These are phyloP conservation scores for Ochromonas danica DNA, from an alignment of 108 stramenopile genomes.

Conservation along the genomic window DNA sequence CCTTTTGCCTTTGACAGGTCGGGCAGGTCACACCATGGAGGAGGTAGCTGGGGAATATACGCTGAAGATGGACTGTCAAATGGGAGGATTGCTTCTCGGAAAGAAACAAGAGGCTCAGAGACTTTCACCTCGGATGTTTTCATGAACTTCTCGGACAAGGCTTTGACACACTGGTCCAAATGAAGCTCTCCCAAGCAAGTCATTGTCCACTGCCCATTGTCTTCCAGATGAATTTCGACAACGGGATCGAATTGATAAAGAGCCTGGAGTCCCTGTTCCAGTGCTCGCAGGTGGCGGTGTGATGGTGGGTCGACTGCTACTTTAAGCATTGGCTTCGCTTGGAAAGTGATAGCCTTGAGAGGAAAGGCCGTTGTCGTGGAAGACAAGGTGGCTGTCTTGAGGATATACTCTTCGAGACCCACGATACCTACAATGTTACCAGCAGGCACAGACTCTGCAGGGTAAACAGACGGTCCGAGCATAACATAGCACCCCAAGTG, in stretches of 20 bases:
- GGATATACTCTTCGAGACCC: slow-evolving; percentile 49
- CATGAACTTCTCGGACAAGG: neutral
- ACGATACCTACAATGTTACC: slow-evolving; percentile 58
- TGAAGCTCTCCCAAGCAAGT: slow-evolving; percentile 61
- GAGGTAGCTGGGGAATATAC: slow-evolving; percentile 6
- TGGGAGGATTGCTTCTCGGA: slow-evolving; percentile 37
- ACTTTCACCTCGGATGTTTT: slow-evolving; percentile 36
- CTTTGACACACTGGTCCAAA: slow-evolving; percentile 59
- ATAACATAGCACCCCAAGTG: slow-evolving; percentile 1
- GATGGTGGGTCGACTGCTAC: slow-evolving; percentile 56
- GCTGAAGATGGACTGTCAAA: neutral
- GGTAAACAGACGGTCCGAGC: slow-evolving; percentile 37
- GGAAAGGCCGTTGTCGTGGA: slow-evolving; percentile 38
- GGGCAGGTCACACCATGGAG: slow-evolving; percentile 22
- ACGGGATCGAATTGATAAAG: slow-evolving; percentile 63
- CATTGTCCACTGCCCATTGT: slow-evolving; percentile 55
- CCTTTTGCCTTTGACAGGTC: neutral
- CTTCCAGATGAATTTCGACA: slow-evolving; percentile 53
- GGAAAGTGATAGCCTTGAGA: slow-evolving; percentile 54
- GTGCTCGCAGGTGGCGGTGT: slow-evolving; percentile 44
- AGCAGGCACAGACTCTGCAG: slow-evolving; percentile 52
- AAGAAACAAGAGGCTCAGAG: slow-evolving; percentile 42
- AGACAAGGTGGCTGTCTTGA: slow-evolving; percentile 57
- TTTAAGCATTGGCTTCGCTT: slow-evolving; percentile 58
- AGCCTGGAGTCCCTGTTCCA: slow-evolving; percentile 54